Evolutionary conservation across 495 filamentous ascomycete species (phyloP).

Genomic region (Penicillium verhagenii): DNA sequence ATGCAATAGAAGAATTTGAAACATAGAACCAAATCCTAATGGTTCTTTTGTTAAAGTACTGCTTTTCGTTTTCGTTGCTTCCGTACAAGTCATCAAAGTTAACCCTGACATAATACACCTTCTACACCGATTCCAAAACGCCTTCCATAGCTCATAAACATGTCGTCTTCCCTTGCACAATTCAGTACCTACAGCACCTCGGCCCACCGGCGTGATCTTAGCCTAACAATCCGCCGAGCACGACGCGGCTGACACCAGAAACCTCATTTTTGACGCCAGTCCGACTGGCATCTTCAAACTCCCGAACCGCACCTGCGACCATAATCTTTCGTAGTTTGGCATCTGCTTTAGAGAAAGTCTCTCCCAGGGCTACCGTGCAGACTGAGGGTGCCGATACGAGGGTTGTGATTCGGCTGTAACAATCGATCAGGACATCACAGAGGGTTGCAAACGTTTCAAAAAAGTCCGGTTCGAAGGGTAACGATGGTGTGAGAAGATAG

Average conservation of each 20-base stretch:
- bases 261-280: constrained; percentile 74
- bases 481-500: constrained; percentile 82
- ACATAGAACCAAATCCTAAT: not conserved
- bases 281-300: constrained; percentile 88
- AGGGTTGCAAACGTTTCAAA: constrained; percentile 96
- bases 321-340: constrained; percentile 80
- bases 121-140: constrained; percentile 6
- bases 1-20: constrained; percentile 12
- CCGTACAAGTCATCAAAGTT: not conserved
- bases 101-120: not conserved
- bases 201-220: constrained; percentile 41
- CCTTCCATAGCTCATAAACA: constrained; percentile 11
- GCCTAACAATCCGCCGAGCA: constrained; percentile 82
- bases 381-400: constrained; percentile 67
- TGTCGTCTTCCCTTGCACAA: not conserved
- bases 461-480: constrained; percentile 97
- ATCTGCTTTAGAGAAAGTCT: constrained; percentile 89
- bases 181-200: not conserved
- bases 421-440: constrained; percentile 93
- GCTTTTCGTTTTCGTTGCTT: not conserved
- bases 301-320: constrained; percentile 76
- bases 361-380: constrained; percentile 62
- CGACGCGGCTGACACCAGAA: constrained; percentile 78
- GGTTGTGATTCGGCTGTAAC: constrained; percentile 73
- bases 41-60: not conserved